Base-by-base conservation (phyloP, 257 asterid genomes). In the Mitragyna speciosa region DNA sequence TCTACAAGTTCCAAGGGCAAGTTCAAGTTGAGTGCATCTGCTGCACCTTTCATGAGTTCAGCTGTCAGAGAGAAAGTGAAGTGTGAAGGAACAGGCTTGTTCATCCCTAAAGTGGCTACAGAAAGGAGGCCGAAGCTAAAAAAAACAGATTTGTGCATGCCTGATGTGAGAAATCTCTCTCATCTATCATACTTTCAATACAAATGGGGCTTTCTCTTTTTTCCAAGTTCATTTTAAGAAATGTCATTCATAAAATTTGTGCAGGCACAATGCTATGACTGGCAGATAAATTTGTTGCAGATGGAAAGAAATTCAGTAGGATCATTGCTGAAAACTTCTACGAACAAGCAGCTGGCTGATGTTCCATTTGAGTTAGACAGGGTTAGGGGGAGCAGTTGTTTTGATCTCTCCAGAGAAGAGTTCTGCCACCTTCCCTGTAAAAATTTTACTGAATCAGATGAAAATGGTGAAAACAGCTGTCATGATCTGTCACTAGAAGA, bases 21-120 rank as follows among this genome's bases (percentile, higher is more conserved):
- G 51, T 39, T 22, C 51, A 69, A 69, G 26, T 28, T 69, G 30
- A 39, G 31, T 19, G 52, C 73, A 10, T 69, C 73, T 69, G 73
- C 52, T 41, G 8, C 51, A 69, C 73, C 73, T 36, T 69, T 69
- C 30, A 6, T 69, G 7, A 39, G 51, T 39, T 69, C 73, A 12
- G 24, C 70, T 26, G 70, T 14, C 4, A 16, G 43, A 1, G 39
- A 65, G 22, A 69, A 20, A 69, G 51, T 41, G 5, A 69, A 69
- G 73, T 39, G 73, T 69, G 52, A 69, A 39, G 73, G 73, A 41
- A 69, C 70, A 65, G 70, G 70, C 22, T 30, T 65, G 43, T 65
- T 65, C 39, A 12, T 65, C 22, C 70, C 70, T 31, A 30, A 36
- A 36, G 30, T 69, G 73, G 73, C 20, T 20, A 47, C 3, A 10